Conservation (phyloP, 768 basidiomycete genomes). For the Udeniomyces megalosporus region DNA sequence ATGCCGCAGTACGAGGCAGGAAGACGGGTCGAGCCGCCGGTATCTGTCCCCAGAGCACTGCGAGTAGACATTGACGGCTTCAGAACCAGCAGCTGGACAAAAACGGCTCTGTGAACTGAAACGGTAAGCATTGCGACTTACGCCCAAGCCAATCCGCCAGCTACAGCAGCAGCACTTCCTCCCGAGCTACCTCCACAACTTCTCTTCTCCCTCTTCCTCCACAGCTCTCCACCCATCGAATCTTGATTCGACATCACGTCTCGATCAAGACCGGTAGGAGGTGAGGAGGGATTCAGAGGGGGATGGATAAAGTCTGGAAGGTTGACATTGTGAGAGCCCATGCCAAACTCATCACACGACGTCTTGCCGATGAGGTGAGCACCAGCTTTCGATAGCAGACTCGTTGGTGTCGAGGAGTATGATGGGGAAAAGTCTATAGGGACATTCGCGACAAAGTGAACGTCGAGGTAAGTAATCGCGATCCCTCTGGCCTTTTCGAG, state of each 20-base stretch:
- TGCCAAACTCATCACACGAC: conserved; percentile 95
- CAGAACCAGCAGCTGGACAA: too few species aligned
- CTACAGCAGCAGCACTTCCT: conserved; percentile 86
- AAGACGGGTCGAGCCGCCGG: conserved; percentile 80
- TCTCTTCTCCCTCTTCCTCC: conserved; percentile 1
- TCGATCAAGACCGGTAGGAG: not conserved
- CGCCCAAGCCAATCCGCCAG: conserved; percentile 67
- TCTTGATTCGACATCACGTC: not conserved
- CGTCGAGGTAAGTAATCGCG: not conserved
- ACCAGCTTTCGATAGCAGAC: conserved; percentile 43
- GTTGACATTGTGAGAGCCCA: conserved; percentile 77
- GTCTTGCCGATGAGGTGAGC: conserved; percentile 71
- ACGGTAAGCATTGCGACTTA: conserved; percentile 33
- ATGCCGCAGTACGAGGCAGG: conserved; percentile 90
- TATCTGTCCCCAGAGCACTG: conserved; percentile 85
- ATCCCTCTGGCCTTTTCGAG: not conserved
- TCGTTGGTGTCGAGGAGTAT: conserved; percentile 73
- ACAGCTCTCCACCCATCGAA: not conserved
- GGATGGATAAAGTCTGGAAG: conserved; percentile 39
- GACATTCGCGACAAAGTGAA: not conserved
- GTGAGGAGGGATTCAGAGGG: conserved; percentile 4
- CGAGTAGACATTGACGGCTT: too few species aligned
- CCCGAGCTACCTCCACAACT: conserved; percentile 64
- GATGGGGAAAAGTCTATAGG: conserved; percentile 53
- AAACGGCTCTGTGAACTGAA: not conserved